Percentiles rank a stretch among this genome's conserved stretches.
phyloP scores from a whole-genome alignment of 1,139 yeast genomes.

The Suhomyces bolitotheri region DNA sequence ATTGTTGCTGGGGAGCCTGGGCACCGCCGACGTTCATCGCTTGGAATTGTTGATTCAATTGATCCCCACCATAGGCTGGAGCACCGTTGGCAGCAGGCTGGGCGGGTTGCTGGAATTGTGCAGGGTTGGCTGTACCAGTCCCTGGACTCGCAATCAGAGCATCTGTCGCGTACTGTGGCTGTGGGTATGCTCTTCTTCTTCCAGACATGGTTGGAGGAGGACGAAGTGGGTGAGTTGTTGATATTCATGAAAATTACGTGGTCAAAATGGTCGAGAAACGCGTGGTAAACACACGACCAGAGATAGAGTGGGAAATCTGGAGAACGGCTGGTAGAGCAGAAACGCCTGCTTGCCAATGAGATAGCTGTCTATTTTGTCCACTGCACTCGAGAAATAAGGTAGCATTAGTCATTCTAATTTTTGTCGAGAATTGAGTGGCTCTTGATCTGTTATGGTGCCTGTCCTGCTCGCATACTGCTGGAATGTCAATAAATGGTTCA shows the following conservation, averaged over 20 bases:
- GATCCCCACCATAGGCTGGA: constrained; percentile 30
- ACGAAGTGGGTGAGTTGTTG: constrained; percentile 8
- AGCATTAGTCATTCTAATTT: too few species aligned
- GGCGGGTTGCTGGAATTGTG: constrained; percentile 14
- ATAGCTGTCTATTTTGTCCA: too few species aligned
- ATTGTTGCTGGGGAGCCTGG: constrained; percentile 14
- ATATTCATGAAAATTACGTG: constrained; percentile 13
- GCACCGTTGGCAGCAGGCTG: constrained; percentile 7
- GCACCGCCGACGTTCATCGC: constrained; percentile 34
- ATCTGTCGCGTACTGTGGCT: constrained; percentile 56
- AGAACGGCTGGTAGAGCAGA: too few species aligned
- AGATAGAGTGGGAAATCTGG: not conserved
- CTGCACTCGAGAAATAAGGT: too few species aligned
- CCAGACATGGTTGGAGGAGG: constrained; percentile 27
- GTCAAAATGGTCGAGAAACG: constrained; percentile 10
- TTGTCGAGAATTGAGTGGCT: too few species aligned
- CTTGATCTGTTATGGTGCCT: too few species aligned
- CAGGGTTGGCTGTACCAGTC: constrained; percentile 13
- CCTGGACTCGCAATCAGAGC: constrained; percentile 25
- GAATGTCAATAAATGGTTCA: too few species aligned
- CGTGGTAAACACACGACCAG: constrained; percentile 15
- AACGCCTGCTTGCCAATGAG: too few species aligned
- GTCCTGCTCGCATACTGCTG: too few species aligned
- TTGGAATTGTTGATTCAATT: constrained; percentile 41
- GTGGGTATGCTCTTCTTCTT: constrained; percentile 65